A percentile compares a stretch with the other conserved stretches of the same genome.
Evolutionary conservation across 768 basidiomycete species (phyloP).

Genomic region (Kondoa malvinella): DNA sequence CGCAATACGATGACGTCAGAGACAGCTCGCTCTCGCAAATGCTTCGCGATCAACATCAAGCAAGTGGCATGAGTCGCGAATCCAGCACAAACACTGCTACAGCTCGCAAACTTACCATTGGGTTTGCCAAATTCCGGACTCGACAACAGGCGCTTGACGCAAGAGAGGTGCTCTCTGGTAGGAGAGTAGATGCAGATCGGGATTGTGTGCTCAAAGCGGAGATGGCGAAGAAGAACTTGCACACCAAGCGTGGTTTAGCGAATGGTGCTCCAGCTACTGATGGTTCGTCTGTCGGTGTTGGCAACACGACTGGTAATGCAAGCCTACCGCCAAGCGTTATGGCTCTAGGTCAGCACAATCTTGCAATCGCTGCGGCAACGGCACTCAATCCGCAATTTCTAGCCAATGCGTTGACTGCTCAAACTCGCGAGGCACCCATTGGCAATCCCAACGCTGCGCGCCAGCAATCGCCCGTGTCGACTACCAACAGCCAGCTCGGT

Average conservation of each 20-base stretch:
- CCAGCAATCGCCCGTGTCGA: not conserved
- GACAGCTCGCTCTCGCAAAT: not conserved
- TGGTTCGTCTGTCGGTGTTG: conserved; percentile 2
- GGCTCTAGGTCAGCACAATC: conserved; percentile 5
- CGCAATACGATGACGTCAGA: not conserved
- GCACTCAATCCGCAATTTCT: not conserved
- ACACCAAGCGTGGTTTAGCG: conserved; percentile 53
- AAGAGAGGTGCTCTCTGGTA: conserved; percentile 69
- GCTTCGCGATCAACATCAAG: not conserved
- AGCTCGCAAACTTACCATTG: conserved; percentile 76
- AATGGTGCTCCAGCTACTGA: not conserved
- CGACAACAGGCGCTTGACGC: conserved; percentile 74
- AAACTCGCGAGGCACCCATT: not conserved
- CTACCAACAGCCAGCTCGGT: not conserved
- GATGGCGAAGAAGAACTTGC: conserved; percentile 99
- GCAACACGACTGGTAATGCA: conserved; percentile 9
- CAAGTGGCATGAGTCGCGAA: not conserved
- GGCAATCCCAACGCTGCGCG: not conserved
- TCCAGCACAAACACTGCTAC: not conserved
- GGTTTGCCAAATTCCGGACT: conserved; percentile 87
- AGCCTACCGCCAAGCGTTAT: not conserved
- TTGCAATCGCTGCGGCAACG: conserved; percentile 2
- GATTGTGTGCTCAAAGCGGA: conserved; percentile 88
- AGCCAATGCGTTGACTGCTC: not conserved
- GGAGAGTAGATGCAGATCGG: conserved; percentile 79